These are phyloP conservation scores for Diversispora eburnea DNA, from an alignment of 192 early-diverging fungal species.

Conservation along the genomic window DNA sequence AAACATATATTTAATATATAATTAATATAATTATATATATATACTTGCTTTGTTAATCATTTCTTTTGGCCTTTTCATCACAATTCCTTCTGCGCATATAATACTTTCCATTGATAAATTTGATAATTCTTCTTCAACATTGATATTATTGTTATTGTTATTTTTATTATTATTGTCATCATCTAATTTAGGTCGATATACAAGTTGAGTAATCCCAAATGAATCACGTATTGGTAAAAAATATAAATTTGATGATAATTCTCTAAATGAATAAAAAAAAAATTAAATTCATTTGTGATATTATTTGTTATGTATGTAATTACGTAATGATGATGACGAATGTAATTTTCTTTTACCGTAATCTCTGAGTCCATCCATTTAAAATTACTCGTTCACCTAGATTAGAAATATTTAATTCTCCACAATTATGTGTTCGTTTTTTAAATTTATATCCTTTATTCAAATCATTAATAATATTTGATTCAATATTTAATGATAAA, in stretches of 20 bases:
- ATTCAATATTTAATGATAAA: no score
- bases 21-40: not conserved
- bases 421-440: conserved; percentile 71
- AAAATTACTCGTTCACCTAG: conserved; percentile 64
- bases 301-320: not conserved
- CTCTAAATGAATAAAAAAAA: conserved; percentile 36
- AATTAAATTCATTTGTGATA: not conserved
- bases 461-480: no score
- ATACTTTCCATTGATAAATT: conserved; percentile 67
- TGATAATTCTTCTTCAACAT: conserved; percentile 39
- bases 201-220: conserved; percentile 72
- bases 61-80: conserved; percentile 53
- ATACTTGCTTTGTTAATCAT: conserved; percentile 42
- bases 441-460: no score
- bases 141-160: conserved; percentile 5
- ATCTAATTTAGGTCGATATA: conserved; percentile 40
- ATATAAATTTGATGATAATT: conserved; percentile 64
- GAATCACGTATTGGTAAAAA: conserved; percentile 80
- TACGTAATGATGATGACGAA: not conserved
- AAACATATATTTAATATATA: not conserved
- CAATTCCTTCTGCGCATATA: conserved; percentile 61
- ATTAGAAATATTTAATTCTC: conserved; percentile 56
- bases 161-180: not conserved
- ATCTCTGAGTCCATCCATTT: conserved; percentile 71
- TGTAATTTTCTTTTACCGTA: conserved; percentile 42